phyloP scores from a whole-genome alignment of 2,329 filamentous ascomycete genomes.

The Penicillium verrucosum region DNA sequence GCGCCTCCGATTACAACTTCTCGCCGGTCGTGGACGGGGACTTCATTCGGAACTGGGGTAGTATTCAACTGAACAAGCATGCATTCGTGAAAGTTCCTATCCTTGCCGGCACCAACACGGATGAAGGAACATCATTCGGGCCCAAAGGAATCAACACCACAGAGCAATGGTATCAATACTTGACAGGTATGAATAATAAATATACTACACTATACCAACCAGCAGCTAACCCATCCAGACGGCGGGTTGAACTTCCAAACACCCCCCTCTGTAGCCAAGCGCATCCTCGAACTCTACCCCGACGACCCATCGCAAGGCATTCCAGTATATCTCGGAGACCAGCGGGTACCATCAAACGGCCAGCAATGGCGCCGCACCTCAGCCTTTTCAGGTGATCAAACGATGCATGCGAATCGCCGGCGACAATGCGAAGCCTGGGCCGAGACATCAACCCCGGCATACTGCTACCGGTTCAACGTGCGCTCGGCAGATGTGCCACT shows the following conservation, averaged over 20 bases:
- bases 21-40: slow-evolving; percentile 55
- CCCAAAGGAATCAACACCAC: slow-evolving; percentile 54
- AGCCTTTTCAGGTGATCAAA: slow-evolving; percentile 54
- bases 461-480: slow-evolving; percentile 63
- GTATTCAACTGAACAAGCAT: slow-evolving; percentile 54
- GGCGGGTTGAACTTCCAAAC: slow-evolving; percentile 23
- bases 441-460: slow-evolving; percentile 49
- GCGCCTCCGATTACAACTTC: slow-evolving; percentile 34
- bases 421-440: slow-evolving; percentile 53
- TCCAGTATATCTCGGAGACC: slow-evolving; percentile 42
- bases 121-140: slow-evolving; percentile 61
- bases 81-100: slow-evolving; percentile 64
- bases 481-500: slow-evolving; percentile 43
- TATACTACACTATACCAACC: background rate
- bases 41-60: slow-evolving; percentile 53
- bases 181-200: slow-evolving; percentile 29
- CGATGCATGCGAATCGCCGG: slow-evolving; percentile 57
- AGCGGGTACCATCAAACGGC: slow-evolving; percentile 39
- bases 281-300: slow-evolving; percentile 52
- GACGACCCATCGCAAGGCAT: slow-evolving; percentile 50
- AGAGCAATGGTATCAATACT: slow-evolving; percentile 48
- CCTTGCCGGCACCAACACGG: slow-evolving; percentile 61
- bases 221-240: slow-evolving; percentile 20
- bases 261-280: slow-evolving; percentile 31
- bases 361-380: slow-evolving; percentile 54